phyloP scores from a whole-genome alignment of 441 rosid species.

The Brassica hybrid region DNA sequence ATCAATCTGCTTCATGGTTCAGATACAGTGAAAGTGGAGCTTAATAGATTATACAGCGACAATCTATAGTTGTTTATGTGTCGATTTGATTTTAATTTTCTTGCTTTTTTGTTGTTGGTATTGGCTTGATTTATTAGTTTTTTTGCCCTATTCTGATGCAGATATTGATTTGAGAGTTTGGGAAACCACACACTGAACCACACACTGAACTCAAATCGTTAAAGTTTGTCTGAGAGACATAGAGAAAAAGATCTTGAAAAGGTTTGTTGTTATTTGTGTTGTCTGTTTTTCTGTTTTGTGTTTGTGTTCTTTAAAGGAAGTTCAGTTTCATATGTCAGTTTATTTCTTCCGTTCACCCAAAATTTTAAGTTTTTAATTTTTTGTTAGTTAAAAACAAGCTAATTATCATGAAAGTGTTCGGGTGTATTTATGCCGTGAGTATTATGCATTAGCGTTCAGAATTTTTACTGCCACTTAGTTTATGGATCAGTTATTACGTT shows the following conservation, averaged over 20 bases:
- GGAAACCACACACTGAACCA: no score
- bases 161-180: not conserved
- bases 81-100: not conserved
- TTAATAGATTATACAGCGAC: not conserved
- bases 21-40: not conserved
- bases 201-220: not conserved
- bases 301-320: not conserved
- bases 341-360: not conserved
- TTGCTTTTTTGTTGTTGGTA: not conserved
- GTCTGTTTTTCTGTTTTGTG: not conserved
- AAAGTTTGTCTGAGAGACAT: not conserved
- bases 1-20: not conserved
- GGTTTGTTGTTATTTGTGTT: not conserved
- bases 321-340: not conserved
- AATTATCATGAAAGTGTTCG: no score
- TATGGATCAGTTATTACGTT: no score
- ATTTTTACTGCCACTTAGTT: no score
- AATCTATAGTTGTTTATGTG: not conserved
- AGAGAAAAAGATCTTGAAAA: not conserved
- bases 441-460: no score
- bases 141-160: not conserved
- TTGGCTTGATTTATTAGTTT: not conserved
- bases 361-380: not conserved
- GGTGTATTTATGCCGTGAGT: no score
- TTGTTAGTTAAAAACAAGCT: not conserved